phyloP scores from a whole-genome alignment of 169 alveolate genomes.

The Cryptosporidium sp. region DNA sequence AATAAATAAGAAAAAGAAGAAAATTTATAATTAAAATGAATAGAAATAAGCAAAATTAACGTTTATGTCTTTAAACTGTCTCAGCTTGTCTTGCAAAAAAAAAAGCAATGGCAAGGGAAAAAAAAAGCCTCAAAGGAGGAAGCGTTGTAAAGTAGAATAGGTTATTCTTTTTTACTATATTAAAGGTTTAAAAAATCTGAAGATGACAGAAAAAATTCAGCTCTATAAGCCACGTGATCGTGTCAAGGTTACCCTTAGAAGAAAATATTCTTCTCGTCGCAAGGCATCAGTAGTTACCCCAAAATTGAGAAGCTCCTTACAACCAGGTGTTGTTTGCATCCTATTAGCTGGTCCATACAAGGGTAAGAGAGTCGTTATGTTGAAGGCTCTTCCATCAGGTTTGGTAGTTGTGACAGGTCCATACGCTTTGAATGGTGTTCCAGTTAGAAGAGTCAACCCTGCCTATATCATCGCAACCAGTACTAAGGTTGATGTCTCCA shows the following conservation, averaged over 20 bases:
- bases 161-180: constrained; percentile 25
- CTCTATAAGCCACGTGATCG: constrained; percentile 57
- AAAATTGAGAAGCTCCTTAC: constrained; percentile 85
- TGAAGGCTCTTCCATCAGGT: constrained; percentile 94
- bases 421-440: constrained; percentile 95
- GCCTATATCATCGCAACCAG: constrained; percentile 96
- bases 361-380: constrained; percentile 97
- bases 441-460: constrained; percentile 96
- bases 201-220: constrained; percentile 54
- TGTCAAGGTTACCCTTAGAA: constrained; percentile 56
- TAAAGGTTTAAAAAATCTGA: constrained; percentile 2
- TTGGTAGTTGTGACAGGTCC: constrained; percentile 96
- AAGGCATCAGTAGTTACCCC: constrained; percentile 79
- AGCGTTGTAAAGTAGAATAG: constrained; percentile 24
- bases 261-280: constrained; percentile 63
- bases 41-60: neutral
- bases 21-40: neutral
- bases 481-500: constrained; percentile 89
- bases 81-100: constrained; percentile 53
- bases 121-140: constrained; percentile 9
- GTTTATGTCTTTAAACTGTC: constrained; percentile 62
- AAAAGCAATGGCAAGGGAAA: neutral
- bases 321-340: constrained; percentile 94
- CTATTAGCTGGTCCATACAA: constrained; percentile 95
- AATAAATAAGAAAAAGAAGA: neutral